Conservation (phyloP, 2,329 filamentous ascomycete genomes). For the Helicocarpus griseus region DNA sequence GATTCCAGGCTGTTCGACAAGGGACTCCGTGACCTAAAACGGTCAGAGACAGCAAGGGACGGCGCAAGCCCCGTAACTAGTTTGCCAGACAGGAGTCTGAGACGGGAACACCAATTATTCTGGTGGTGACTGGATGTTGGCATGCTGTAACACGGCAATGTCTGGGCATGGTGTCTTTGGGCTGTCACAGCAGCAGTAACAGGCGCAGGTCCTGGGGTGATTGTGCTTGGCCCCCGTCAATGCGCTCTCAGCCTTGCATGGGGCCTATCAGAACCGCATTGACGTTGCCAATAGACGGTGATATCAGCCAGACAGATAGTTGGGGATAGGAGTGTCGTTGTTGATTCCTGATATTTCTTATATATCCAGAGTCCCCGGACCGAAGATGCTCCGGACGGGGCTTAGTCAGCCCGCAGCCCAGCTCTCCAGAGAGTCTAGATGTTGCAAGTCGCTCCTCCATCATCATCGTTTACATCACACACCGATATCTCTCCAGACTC, state of each 20-base stretch:
- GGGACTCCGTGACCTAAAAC: no score
- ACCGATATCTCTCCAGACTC: background rate
- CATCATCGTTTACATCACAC: background rate
- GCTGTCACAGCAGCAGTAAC: no score
- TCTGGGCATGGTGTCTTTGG: background rate
- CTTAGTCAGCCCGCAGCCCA: background rate
- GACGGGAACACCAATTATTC: background rate
- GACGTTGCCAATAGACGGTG: no score
- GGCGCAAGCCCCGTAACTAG: background rate
- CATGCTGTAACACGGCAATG: background rate
- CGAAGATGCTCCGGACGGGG: background rate
- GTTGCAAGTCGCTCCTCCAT: background rate
- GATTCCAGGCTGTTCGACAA: background rate
- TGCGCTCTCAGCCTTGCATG: background rate
- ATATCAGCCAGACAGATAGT: background rate
- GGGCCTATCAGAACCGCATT: no score
- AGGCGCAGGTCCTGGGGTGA: background rate
- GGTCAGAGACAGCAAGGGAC: no score
- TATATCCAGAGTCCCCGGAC: background rate
- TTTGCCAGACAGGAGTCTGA: background rate
- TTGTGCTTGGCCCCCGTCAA: background rate
- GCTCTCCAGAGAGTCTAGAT: background rate
- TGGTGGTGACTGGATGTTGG: background rate
- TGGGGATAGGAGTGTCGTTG: background rate
- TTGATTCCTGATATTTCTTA: background rate